These are phyloP conservation scores for Emericellopsis cladophorae DNA, from an alignment of 2,329 filamentous ascomycete species.

Conservation along the genomic window DNA sequence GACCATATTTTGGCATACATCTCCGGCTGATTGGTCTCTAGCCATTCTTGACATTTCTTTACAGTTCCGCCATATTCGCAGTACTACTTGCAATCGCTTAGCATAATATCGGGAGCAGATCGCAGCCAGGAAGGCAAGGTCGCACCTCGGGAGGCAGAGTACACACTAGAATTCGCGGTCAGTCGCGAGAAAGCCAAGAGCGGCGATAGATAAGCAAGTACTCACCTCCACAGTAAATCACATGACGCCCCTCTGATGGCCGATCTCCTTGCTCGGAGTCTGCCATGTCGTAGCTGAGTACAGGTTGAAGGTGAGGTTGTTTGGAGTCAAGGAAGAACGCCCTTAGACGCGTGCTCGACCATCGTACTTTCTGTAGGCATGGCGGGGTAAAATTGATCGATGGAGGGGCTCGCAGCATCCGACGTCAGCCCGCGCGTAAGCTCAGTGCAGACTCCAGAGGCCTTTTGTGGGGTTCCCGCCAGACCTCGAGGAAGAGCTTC, in stretches of 20 bases:
- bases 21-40: constrained; percentile 58
- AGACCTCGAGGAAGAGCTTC: too few species aligned
- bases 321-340: constrained; percentile 3
- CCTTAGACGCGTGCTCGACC: constrained; percentile 13
- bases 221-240: constrained; percentile 48
- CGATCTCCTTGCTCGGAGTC: constrained; percentile 28
- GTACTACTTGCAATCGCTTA: constrained; percentile 50
- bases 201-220: constrained; percentile 2
- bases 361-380: constrained; percentile 7
- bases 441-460: too few species aligned
- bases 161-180: constrained; percentile 35
- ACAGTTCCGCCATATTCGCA: constrained; percentile 96
- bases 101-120: background rate
- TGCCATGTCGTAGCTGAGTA: constrained; percentile 28
- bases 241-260: constrained; percentile 37
- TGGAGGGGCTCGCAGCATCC: constrained; percentile 1
- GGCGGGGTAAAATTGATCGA: constrained; percentile 20
- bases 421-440: background rate
- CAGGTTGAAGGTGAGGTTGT: background rate
- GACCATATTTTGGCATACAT: constrained; percentile 79
- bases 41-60: constrained; percentile 97
- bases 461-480: too few species aligned
- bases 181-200: background rate
- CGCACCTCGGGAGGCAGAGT: constrained; percentile 52
- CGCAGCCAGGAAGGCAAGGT: constrained; percentile 1